These are phyloP conservation scores for Pseudogymnoascus sp. DNA, from an alignment of 2,329 filamentous ascomycete genomes.

Conservation along the genomic window DNA sequence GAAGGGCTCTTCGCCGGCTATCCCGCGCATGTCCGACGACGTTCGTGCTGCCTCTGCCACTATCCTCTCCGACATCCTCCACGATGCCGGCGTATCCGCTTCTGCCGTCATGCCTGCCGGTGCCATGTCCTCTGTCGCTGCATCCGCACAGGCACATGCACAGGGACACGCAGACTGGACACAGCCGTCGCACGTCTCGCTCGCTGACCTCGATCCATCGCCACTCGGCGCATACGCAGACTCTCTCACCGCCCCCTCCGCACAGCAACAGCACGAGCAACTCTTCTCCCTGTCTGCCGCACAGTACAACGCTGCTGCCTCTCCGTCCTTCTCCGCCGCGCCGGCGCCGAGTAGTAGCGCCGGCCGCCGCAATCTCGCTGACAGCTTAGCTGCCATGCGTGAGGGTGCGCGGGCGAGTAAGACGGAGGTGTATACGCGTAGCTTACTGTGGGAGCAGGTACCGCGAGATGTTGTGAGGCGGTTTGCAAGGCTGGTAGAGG, in stretches of 20 bases:
- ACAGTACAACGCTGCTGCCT: slow-evolving; percentile 81
- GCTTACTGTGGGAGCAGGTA: slow-evolving; percentile 89
- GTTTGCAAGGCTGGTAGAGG: slow-evolving; percentile 85
- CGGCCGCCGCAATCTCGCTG: slow-evolving; percentile 67
- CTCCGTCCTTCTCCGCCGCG: slow-evolving; percentile 59
- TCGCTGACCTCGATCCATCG: slow-evolving; percentile 47
- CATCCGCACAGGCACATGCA: slow-evolving; percentile 16
- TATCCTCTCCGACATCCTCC: slow-evolving; percentile 73
- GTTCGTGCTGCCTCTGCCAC: slow-evolving; percentile 71
- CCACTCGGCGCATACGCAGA: slow-evolving; percentile 38
- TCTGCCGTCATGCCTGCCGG: slow-evolving; percentile 34
- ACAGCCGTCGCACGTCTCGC: slow-evolving; percentile 38
- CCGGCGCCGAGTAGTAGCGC: slow-evolving; percentile 48
- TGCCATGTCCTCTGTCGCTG: slow-evolving; percentile 38
- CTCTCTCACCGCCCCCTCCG: slow-evolving; percentile 64
- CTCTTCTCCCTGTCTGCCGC: slow-evolving; percentile 78
- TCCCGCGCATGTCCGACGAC: slow-evolving; percentile 73
- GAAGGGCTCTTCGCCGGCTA: slow-evolving; percentile 64
- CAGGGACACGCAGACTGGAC: background rate
- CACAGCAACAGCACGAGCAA: slow-evolving; percentile 82
- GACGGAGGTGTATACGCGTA: slow-evolving; percentile 87
- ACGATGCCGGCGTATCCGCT: slow-evolving; percentile 61
- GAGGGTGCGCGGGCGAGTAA: slow-evolving; percentile 62
- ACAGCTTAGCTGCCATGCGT: slow-evolving; percentile 75
- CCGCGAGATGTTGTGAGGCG: slow-evolving; percentile 85